A percentile compares a stretch with the other conserved stretches of the same genome.
phyloP scores from a whole-genome alignment of 2,329 filamentous ascomycete genomes.

The Cladosporium sp. region DNA sequence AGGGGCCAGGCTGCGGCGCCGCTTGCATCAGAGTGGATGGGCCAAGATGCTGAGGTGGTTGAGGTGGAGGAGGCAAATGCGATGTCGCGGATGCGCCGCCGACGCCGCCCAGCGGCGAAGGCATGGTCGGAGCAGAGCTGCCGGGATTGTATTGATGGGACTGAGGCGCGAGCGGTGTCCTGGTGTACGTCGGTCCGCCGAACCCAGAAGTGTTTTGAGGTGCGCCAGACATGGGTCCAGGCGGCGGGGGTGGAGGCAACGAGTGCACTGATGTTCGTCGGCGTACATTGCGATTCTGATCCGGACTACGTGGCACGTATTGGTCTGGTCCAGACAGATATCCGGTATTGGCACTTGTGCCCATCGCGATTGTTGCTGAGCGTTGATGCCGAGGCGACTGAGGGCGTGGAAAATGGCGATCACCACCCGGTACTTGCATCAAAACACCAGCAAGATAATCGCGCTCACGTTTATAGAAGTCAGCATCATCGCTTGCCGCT shows the following conservation, averaged over 20 bases:
- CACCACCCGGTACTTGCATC: constrained; percentile 52
- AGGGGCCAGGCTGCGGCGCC: constrained; percentile 30
- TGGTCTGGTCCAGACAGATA: constrained; percentile 23
- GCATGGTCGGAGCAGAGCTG: constrained; percentile 16
- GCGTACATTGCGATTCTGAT: constrained; percentile 25
- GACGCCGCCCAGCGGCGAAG: constrained; percentile 18
- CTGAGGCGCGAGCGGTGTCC: constrained; percentile 20
- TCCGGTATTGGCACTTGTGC: constrained; percentile 13
- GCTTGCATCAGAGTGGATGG: constrained; percentile 29
- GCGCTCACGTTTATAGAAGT: constrained; percentile 70
- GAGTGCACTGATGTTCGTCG: constrained; percentile 26
- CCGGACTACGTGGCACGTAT: constrained; percentile 21
- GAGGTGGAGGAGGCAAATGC: constrained; percentile 8
- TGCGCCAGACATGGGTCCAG: constrained; percentile 2
- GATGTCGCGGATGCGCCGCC: constrained; percentile 14
- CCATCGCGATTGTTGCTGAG: constrained; percentile 15
- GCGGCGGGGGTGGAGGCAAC: constrained; percentile 19
- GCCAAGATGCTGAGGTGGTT: constrained; percentile 5
- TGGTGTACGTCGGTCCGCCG: constrained; percentile 18
- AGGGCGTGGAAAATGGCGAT: constrained; percentile 43
- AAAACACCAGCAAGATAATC: constrained; percentile 68
- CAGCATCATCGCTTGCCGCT: constrained; percentile 63
- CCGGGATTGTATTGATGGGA: constrained; percentile 17
- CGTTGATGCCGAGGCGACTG: constrained; percentile 37
- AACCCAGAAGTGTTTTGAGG: constrained; percentile 14